Conservation (phyloP, 1,284 basidiomycete species). For the Fomitopsis palustris region DNA sequence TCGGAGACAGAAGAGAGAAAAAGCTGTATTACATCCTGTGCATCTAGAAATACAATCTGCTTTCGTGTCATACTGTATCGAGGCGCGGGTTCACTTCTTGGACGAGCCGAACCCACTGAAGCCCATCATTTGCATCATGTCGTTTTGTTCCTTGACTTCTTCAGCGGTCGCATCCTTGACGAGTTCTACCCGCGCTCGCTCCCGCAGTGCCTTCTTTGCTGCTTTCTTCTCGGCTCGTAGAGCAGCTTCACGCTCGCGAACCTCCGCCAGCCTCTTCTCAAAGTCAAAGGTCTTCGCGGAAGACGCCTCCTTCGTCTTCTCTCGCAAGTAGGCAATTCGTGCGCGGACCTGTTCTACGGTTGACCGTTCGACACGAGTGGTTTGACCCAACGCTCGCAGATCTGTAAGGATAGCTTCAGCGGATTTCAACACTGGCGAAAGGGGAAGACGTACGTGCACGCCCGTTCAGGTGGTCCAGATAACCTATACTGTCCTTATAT, state of each 20-base stretch:
- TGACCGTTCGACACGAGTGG: constrained; percentile 86
- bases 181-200: constrained; percentile 62
- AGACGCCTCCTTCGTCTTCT: constrained; percentile 78
- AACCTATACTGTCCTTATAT: constrained; percentile 90
- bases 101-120: constrained; percentile 87
- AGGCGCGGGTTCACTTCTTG: constrained; percentile 53
- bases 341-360: constrained; percentile 90
- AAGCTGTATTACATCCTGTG: constrained; percentile 34
- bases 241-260: constrained; percentile 69
- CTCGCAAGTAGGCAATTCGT: constrained; percentile 85
- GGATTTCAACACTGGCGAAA: not conserved
- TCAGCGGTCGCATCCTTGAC: constrained; percentile 45
- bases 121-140: constrained; percentile 88
- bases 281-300: constrained; percentile 91
- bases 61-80: not conserved
- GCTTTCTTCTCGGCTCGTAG: constrained; percentile 68
- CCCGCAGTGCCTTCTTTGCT: constrained; percentile 68
- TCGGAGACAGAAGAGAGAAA: constrained; percentile 13
- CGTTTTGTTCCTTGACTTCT: constrained; percentile 44
- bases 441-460: constrained; percentile 72
- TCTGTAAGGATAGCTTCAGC: constrained; percentile 46
- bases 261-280: constrained; percentile 80
- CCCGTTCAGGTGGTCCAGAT: constrained; percentile 96
- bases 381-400: constrained; percentile 89
- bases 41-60: constrained; percentile 26